Base-by-base conservation (phyloP, 352 stramenopile genomes). In the Albugo candida region DNA sequence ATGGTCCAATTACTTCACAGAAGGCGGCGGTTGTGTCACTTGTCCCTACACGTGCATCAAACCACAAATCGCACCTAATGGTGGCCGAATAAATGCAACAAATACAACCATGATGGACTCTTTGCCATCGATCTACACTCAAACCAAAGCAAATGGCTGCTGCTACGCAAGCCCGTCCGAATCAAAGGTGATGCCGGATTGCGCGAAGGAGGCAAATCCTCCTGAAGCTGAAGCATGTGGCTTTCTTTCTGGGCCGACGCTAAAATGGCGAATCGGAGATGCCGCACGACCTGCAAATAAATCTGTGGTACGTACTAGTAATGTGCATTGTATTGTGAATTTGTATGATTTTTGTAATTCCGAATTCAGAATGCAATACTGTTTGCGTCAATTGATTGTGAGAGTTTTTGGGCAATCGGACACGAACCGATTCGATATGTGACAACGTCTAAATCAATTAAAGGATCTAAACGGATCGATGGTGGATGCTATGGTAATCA, bases 1-100 rank as follows among this genome's bases (percentile, higher is more conserved):
- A 50, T 92, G 78, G 78, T 81, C 65, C 55, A 92, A 92, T 63
- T 85, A 82, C 63, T 31, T 31, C 24, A 69, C 72, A 34, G 72
- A 85, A n/a, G 69, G 60, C 36, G 67, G 78, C 44, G 78, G 78
- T 48, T 88, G 78, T 49, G 73, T 88, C 37, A 92, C 78, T 43
- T 92, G 78, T 38, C 78, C 78, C 1, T 92, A 88, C 65, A 88
- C 78, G 45, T 92, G 78, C 51, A 65, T 92, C 40, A 70, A 73
- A 41, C 73, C 65, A 16, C 58, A 61, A 8, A 79, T 67, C 20
- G 78, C 73, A 38, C 81, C 78, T 21, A 75, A 81, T 49, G 78
- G 75, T 45, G 76, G 70, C 19, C 73, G 65, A 47, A 75, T 92
- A 54, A 92, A 92, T 58, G 51, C 72, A 0, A 79, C 56, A 31